Evolutionary conservation across 2,329 filamentous ascomycete genomes (phyloP), one percentile per base, ranked within the genome.

Genomic region (Paecilomyces fulvus): DNA sequence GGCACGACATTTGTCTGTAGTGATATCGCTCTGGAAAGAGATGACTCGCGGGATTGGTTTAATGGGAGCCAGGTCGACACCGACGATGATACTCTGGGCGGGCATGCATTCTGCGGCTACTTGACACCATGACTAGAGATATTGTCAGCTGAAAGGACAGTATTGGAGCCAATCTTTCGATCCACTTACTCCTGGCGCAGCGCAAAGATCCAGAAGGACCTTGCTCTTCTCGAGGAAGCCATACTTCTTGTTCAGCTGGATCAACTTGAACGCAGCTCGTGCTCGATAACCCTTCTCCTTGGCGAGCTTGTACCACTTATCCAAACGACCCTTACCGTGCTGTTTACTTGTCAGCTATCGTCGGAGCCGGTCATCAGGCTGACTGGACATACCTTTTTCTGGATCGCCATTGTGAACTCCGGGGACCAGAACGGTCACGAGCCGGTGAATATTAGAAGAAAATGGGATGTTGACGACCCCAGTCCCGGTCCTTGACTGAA

Each of bases 221-320:
- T 90, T 95, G 76, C 90, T 95, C 80, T 95, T 92, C 75, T 97
- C 91, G 65, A 99, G 80, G 75, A 99, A 99, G 64, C 90, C 89
- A 87, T 95, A 99, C 73, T 96, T 97, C 77, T 97, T 96, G 79
- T 99, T 99, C 67, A 99, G 79, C 74, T 99, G 92, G 64, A 99
- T 92, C 65, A 99, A 78, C 78, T 99, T 99, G 83, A 97, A 97
- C 56, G 94, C 92, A 65, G 94, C 92, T 82, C 94, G 84, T 60
- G 94, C 92, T 68, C 94, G 83, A 72, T 96, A 99, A 60, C 94
- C 94, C 75, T 96, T 97, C 74, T 99, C 94, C 76, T 99, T 99
- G 60, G 94, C 94, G 67, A 97, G 86, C 72, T 92, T 92, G 77
- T 97, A 99, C 90, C 92, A 97, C 77, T 97, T 96, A 77, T 99